Base-by-base conservation (phyloP, 768 basidiomycete genomes). In the Pleurotus eryngii region DNA sequence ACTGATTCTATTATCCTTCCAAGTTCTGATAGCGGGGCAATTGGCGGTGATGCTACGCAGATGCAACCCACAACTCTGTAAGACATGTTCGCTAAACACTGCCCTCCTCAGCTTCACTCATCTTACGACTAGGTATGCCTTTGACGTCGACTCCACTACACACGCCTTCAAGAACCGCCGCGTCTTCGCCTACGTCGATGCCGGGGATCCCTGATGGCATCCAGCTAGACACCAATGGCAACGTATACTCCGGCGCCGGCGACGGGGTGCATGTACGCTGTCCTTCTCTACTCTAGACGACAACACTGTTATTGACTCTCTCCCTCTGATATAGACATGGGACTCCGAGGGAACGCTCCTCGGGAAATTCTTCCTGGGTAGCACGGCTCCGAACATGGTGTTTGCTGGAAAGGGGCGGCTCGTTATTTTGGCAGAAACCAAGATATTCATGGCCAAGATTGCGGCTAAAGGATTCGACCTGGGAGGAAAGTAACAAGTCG, bases 141-240 rank as follows among this genome's bases (percentile, higher is more conserved):
- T 79, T 61, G 86, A 90, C 63, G 83, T 91, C 24, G 81, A 87
- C 61, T 68, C 77, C 9, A 70, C 61, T 27, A 81, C 81, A 0
- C 76, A 82, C 38, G 68, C 74, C 4, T 85, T 89, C 65, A 65
- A 47, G 45, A 83, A 89, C 63, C 79, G 86, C 22, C 79, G 86
- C 4, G 76, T 88, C 12, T 87, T 90, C 60, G 86, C 87, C 0
- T 89, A 82, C 61, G 64, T 72, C 6, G 88, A 89, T 57, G 74
- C 84, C 18, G 88, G 87, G 87, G 0, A 70, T 84, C 27, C 81
- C 87, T 3, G 87, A 90, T 59, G 88, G 88, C 9, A 67, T 89
- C 9, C 82, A 86, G 62, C 73, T 86, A 1, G 89, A 91, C 63
- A 71, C 71, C 3, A 65, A 76, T 0, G 86, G 85, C 0, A 89